Base-by-base conservation (phyloP, 192 early-diverging fungal species). In the Coemansia sp. region DNA sequence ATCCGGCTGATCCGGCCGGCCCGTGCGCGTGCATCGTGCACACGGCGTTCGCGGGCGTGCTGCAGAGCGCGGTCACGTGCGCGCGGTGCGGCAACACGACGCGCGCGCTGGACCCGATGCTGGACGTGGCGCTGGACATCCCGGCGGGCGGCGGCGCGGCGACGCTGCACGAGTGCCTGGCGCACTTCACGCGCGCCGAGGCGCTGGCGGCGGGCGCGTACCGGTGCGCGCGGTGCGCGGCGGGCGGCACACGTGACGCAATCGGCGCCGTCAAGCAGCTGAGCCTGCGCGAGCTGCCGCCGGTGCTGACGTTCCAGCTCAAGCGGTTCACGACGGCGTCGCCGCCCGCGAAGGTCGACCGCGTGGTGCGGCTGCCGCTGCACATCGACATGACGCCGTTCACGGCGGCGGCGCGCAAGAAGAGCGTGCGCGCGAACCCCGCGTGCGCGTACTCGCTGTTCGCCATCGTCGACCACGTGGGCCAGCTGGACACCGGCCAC, bases 31-130 rank as follows among this genome's bases (percentile, higher is more conserved):
- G 95, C 55, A 78, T 94, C 19, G 83, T 97, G 11, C 95, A 98
- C 65, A 82, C 86, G 42, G 87, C 90, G 0, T 97, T 96, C 75
- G 86, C 86, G 0, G 96, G 96, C 18, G 63, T 90, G 10, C 63
- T 97, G 19, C 92, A 95, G 63, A 93, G 89, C 23, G 88, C 91
- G 21, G 91, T 97, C 2, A 95, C 88, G 5, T 98, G 96, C 58
- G 39, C 74, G 23, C 67, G 77, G 27, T 94, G 93, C 55, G 81
- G 84, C 41, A 88, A 85, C 53, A 83, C 90, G 5, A 90, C 90
- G 2, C 84, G 84, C 2, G 80, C 90, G 3, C 79, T 82, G 47
- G 95, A 98, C 48, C 94, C 94, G 15, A 88, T 95, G 56, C 77
- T 97, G 17, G 94, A 97, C 68, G 80, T 98, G 35, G 91, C 90